Evolutionary conservation across 306 rosid genomes (phyloP).

Genomic region (Dalbergia oliveri): DNA sequence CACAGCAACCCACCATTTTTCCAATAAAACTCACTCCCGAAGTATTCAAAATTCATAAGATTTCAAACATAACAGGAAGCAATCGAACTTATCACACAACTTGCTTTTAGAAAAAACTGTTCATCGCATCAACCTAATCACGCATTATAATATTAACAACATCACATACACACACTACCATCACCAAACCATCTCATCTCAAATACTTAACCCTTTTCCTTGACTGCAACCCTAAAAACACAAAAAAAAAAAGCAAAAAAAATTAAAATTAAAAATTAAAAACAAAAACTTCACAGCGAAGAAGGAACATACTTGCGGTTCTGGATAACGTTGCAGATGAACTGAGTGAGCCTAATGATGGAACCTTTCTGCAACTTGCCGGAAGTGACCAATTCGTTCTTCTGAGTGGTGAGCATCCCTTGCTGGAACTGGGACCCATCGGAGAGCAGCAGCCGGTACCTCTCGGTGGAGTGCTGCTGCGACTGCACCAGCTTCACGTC

Average conservation of each 20-base stretch:
- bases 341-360: slow-evolving; percentile 57
- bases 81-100: not conserved
- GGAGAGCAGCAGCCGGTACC: slow-evolving; percentile 71
- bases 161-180: not conserved
- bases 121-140: not conserved
- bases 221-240: not conserved
- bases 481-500: slow-evolving; percentile 68
- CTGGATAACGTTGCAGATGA: slow-evolving; percentile 68
- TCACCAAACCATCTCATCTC: not conserved
- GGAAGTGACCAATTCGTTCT: slow-evolving; percentile 56
- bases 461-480: slow-evolving; percentile 55
- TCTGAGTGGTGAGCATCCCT: slow-evolving; percentile 73
- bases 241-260: no score
- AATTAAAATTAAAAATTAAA: no score
- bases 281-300: no score
- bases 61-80: not conserved
- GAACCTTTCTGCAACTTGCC: slow-evolving; percentile 77
- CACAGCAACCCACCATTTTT: not conserved
- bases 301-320: slow-evolving; percentile 64
- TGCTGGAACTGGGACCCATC: slow-evolving; percentile 75
- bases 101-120: not conserved
- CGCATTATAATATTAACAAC: no score
- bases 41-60: not conserved
- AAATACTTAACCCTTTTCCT: not conserved
- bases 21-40: not conserved